These are phyloP conservation scores for Osmanthus fragrans DNA, from an alignment of 257 asterid genomes.

Conservation along the genomic window DNA sequence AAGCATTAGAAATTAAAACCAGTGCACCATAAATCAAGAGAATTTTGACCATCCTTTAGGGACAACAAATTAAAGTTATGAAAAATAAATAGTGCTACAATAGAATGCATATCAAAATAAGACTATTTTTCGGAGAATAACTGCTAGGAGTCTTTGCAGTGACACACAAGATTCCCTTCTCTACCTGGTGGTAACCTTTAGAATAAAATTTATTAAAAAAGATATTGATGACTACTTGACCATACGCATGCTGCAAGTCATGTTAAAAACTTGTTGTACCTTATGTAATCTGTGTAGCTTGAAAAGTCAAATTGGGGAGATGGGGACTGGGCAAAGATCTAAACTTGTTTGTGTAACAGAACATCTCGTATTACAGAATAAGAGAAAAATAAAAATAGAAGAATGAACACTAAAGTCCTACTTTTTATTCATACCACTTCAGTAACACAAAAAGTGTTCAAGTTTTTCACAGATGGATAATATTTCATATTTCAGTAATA, in stretches of 20 bases:
- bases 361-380: background rate
- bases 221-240: too few relatives aligned
- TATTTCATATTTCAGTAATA: background rate
- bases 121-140: background rate
- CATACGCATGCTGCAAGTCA: background rate
- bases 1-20: constrained; percentile 13
- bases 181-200: background rate
- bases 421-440: background rate
- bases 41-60: constrained; percentile 1
- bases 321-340: background rate
- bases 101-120: background rate
- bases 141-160: background rate
- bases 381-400: too few relatives aligned
- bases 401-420: background rate
- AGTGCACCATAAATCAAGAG: background rate
- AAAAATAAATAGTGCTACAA: background rate
- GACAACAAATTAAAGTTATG: background rate
- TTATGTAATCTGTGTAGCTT: too few relatives aligned
- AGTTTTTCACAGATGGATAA: background rate
- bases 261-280: background rate
- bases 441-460: background rate
- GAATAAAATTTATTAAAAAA: too few relatives aligned
- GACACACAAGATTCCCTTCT: background rate
- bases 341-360: background rate
- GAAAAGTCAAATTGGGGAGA: too few relatives aligned